Conservation (phyloP, 2,329 filamentous ascomycete species). For the Trichoderma semiorbis region DNA sequence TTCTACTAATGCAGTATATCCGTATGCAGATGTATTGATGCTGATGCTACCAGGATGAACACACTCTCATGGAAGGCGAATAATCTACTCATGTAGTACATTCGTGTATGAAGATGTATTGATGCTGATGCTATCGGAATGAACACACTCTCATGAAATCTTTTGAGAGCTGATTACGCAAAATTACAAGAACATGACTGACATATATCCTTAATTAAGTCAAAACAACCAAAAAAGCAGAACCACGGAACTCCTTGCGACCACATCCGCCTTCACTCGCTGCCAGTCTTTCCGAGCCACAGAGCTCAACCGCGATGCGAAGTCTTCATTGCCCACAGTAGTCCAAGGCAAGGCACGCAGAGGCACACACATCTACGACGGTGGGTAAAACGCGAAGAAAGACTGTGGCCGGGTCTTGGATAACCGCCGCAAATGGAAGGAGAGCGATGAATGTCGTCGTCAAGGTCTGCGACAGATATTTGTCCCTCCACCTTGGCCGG, state of each 20-base stretch:
- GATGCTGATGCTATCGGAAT: not conserved
- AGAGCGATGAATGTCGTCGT: not conserved
- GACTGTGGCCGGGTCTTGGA: conserved; percentile 12
- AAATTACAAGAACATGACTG: not conserved
- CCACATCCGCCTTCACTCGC: conserved; percentile 60
- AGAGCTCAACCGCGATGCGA: not conserved
- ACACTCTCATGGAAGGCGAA: not conserved
- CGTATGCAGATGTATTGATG: not conserved
- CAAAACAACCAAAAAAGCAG: not conserved
- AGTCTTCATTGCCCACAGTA: conserved; percentile 32
- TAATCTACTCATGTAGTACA: not conserved
- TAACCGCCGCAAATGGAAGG: not conserved
- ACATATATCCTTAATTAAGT: not conserved
- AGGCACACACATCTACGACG: conserved; percentile 11
- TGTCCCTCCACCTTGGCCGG: conserved; percentile 4
- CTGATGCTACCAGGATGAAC: not conserved
- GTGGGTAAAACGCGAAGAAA: conserved; percentile 13
- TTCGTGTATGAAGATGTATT: not conserved
- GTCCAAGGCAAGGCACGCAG: conserved; percentile 4
- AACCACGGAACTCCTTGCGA: conserved; percentile 39
- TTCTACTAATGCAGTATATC: not conserved
- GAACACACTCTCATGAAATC: not conserved
- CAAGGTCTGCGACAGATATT: not conserved
- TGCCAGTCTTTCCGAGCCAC: not conserved
- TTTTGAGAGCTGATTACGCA: not conserved